These are phyloP conservation scores for Beauveria bassiana DNA, from an alignment of 2,329 filamentous ascomycete genomes.

Conservation along the genomic window DNA sequence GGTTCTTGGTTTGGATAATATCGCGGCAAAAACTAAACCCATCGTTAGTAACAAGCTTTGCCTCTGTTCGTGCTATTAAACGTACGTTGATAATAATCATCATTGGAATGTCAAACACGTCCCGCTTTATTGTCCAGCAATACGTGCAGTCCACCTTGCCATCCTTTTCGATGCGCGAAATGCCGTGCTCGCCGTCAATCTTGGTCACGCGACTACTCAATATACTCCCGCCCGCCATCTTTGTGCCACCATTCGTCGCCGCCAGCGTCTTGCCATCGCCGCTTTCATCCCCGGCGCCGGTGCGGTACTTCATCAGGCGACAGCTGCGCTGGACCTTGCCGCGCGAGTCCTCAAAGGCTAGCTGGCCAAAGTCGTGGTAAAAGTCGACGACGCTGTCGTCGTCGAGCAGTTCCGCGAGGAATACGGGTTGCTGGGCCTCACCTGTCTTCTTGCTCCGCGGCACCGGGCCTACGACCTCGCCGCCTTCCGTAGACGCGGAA, in stretches of 20 bases:
- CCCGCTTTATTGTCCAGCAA: slow-evolving; percentile 93
- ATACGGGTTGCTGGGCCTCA: slow-evolving; percentile 65
- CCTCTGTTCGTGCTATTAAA: slow-evolving; percentile 19
- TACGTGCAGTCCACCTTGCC: slow-evolving; percentile 93
- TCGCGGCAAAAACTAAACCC: slow-evolving; percentile 47
- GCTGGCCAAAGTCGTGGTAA: slow-evolving; percentile 88
- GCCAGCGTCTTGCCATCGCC: slow-evolving; percentile 32
- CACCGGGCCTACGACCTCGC: slow-evolving; percentile 22
- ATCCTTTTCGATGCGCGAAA: slow-evolving; percentile 74
- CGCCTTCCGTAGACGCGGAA: slow-evolving; percentile 27
- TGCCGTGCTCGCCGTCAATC: slow-evolving; percentile 67
- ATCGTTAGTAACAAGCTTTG: neutral
- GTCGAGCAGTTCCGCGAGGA: slow-evolving; percentile 85
- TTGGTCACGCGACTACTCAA: slow-evolving; percentile 53
- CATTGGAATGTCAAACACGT: slow-evolving; percentile 98
- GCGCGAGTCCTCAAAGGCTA: slow-evolving; percentile 86
- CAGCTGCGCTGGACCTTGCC: slow-evolving; percentile 78
- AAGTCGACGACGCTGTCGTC: slow-evolving; percentile 91
- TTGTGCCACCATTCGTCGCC: slow-evolving; percentile 40
- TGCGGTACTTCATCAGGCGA: slow-evolving; percentile 83
- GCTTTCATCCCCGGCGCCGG: slow-evolving; percentile 56
- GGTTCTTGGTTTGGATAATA: slow-evolving; percentile 51
- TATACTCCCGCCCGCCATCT: slow-evolving; percentile 34
- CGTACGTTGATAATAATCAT: slow-evolving; percentile 96
- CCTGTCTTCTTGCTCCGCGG: slow-evolving; percentile 36